phyloP scores from a whole-genome alignment of 176 grass and related monocot species.

The Juncus effusus region DNA sequence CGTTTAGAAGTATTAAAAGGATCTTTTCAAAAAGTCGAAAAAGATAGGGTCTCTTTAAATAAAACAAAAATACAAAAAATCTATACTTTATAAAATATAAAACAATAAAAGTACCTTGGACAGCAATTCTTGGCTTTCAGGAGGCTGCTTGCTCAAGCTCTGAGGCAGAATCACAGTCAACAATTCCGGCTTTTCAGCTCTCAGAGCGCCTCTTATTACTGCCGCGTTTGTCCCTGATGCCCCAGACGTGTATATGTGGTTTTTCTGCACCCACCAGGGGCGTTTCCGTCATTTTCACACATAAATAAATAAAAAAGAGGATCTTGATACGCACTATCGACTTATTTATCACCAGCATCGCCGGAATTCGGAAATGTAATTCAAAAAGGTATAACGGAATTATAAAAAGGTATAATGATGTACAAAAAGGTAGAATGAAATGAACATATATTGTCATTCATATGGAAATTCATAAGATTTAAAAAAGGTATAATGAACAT shows the following conservation, averaged over 20 bases:
- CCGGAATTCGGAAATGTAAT: too few species aligned
- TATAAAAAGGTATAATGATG: too few species aligned
- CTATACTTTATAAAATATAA: background rate
- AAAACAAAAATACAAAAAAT: background rate
- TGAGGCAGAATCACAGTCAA: constrained; percentile 99
- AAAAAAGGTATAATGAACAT: too few species aligned
- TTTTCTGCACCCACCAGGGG: constrained; percentile 64
- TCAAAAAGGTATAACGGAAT: too few species aligned
- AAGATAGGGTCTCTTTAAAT: background rate
- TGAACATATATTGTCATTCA: too few species aligned
- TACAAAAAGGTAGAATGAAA: too few species aligned
- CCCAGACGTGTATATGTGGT: constrained; percentile 98
- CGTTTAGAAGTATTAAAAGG: too few species aligned
- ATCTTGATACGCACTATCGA: background rate
- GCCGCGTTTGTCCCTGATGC: constrained; percentile 98
- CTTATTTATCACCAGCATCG: too few species aligned
- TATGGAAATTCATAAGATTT: too few species aligned
- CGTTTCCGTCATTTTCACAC: constrained; percentile 4
- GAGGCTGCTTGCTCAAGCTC: constrained; percentile 88
- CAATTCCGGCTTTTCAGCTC: constrained; percentile 92
- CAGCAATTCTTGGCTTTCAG: constrained; percentile 92
- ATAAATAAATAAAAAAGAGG: background rate
- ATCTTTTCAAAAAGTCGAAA: too few species aligned
- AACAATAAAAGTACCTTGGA: constrained; percentile 58
- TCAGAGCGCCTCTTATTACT: constrained; percentile 98